phyloP scores from a whole-genome alignment of 23 red algal species.

The Gracilaria domingensis region DNA sequence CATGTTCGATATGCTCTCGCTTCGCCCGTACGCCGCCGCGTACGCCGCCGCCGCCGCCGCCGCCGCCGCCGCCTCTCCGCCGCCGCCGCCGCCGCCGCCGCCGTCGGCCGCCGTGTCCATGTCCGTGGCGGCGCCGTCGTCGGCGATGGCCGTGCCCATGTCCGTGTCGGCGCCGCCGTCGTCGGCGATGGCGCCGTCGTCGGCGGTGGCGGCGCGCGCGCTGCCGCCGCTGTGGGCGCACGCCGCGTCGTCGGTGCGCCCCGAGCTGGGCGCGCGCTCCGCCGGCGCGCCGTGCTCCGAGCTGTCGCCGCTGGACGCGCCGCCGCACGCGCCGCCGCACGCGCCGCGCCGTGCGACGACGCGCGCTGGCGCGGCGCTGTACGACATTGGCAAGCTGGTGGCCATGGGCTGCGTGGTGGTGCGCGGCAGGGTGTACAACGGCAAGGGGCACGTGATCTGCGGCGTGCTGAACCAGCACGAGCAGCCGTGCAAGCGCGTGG shows the following conservation, averaged over 20 bases:
- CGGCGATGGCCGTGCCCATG: too few species aligned
- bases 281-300: background rate
- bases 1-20: too few species aligned
- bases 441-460: constrained; percentile 64
- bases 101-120: too few species aligned
- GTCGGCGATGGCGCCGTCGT: too few species aligned
- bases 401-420: constrained; percentile 33
- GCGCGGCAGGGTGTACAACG: constrained; percentile 51
- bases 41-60: too few species aligned
- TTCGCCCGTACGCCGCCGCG: too few species aligned
- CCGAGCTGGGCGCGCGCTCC: background rate
- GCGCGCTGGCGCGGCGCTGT: background rate
- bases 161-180: too few species aligned
- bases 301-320: background rate
- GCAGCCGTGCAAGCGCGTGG: constrained; percentile 59
- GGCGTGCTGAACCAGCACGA: constrained; percentile 71
- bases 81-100: too few species aligned
- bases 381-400: constrained; percentile 44
- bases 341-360: background rate
- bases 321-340: background rate
- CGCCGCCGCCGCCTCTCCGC: too few species aligned
- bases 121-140: too few species aligned
- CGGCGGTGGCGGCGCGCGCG: too few species aligned
- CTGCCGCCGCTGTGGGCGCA: too few species aligned
- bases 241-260: background rate